phyloP scores from a whole-genome alignment of 2,329 filamentous ascomycete species.

The Penicillium fuscoglaucum region DNA sequence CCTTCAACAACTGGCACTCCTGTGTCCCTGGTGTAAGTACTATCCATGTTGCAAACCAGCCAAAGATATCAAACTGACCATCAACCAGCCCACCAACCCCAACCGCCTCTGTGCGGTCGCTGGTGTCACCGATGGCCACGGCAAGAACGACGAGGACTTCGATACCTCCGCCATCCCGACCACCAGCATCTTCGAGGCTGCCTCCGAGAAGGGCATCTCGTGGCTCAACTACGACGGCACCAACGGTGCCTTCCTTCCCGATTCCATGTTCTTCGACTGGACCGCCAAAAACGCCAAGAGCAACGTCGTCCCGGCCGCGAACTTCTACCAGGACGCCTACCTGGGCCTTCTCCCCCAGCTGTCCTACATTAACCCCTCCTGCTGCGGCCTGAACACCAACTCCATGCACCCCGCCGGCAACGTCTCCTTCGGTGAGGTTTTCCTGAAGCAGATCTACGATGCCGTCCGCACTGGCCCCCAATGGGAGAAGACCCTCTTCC shows the following conservation, averaged over 20 bases:
- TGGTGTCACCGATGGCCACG: slow-evolving; percentile 32
- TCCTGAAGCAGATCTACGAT: slow-evolving; percentile 42
- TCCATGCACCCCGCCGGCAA: slow-evolving; percentile 33
- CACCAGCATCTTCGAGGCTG: slow-evolving; percentile 41
- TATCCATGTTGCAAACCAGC: neutral
- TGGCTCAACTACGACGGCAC: slow-evolving; percentile 37
- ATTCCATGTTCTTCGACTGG: slow-evolving; percentile 35
- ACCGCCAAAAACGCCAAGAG: slow-evolving; percentile 26
- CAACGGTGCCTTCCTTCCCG: slow-evolving; percentile 31
- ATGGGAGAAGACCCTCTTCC: slow-evolving; percentile 38
- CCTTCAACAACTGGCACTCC: slow-evolving; percentile 48
- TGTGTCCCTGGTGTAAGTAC: slow-evolving; percentile 41
- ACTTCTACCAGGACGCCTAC: slow-evolving; percentile 37
- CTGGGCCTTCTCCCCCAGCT: slow-evolving; percentile 33
- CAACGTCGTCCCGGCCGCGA: slow-evolving; percentile 30
- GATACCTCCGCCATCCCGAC: slow-evolving; percentile 32
- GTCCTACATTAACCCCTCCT: slow-evolving; percentile 39
- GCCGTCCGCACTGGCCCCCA: slow-evolving; percentile 37
- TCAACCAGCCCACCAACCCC: slow-evolving; percentile 43
- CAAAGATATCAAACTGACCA: slow-evolving; percentile 8
- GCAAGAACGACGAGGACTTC: slow-evolving; percentile 30
- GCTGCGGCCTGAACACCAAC: slow-evolving; percentile 37
- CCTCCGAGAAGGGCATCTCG: slow-evolving; percentile 29
- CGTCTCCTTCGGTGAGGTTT: slow-evolving; percentile 38
- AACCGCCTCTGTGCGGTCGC: slow-evolving; percentile 38